Evolutionary conservation across 768 basidiomycete genomes (phyloP).

Genomic region (Mycena sanguinolenta): DNA sequence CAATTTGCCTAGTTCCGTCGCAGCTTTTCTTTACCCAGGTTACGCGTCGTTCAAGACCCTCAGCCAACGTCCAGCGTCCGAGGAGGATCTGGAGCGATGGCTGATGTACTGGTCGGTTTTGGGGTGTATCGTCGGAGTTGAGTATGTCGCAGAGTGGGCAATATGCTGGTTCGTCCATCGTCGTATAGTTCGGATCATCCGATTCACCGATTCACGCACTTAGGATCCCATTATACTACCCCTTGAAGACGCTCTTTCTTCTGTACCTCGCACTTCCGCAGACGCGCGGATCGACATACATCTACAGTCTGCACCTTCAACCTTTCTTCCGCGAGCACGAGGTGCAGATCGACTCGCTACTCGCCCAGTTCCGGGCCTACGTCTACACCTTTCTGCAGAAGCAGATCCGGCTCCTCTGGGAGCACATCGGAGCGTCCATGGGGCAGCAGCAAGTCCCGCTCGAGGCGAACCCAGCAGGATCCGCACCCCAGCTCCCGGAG

Average conservation of each 20-base stretch:
- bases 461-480: slow-evolving; percentile 30
- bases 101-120: slow-evolving; percentile 98
- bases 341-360: slow-evolving; percentile 83
- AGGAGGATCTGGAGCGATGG: slow-evolving; percentile 92
- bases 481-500: slow-evolving; percentile 34
- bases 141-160: slow-evolving; percentile 89
- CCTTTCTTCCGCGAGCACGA: slow-evolving; percentile 90
- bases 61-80: slow-evolving; percentile 86
- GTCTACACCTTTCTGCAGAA: slow-evolving; percentile 77
- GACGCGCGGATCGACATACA: slow-evolving; percentile 87
- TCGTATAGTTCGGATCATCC: not conserved
- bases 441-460: slow-evolving; percentile 55
- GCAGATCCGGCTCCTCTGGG: slow-evolving; percentile 75
- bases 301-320: slow-evolving; percentile 84
- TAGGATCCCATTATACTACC: slow-evolving; percentile 93
- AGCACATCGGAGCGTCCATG: slow-evolving; percentile 64
- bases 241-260: slow-evolving; percentile 85
- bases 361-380: slow-evolving; percentile 73
- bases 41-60: slow-evolving; percentile 98
- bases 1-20: slow-evolving; percentile 64
- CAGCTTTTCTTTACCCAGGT: slow-evolving; percentile 90
- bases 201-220: not conserved
- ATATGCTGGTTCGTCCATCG: slow-evolving; percentile 78
- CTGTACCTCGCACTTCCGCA: slow-evolving; percentile 93
- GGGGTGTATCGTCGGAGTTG: slow-evolving; percentile 84